Percentiles rank a stretch among this genome's conserved stretches.
phyloP scores from a whole-genome alignment of 2,329 filamentous ascomycete species.

The Penicillium italicum region DNA sequence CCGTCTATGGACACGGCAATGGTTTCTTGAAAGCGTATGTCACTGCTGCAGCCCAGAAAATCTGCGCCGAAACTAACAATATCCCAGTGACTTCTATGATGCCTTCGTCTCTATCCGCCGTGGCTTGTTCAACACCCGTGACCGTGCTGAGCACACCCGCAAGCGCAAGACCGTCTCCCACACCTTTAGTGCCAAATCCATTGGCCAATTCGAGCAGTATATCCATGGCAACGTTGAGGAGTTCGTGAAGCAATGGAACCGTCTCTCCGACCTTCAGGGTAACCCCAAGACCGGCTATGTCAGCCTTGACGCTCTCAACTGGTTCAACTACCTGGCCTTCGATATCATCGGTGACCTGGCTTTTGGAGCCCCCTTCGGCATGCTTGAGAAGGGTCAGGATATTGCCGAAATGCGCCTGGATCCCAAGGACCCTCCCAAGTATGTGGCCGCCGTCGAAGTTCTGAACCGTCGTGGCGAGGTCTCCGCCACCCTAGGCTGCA shows the following conservation, averaged over 20 bases:
- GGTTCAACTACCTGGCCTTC: slow-evolving; percentile 70
- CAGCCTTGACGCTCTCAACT: slow-evolving; percentile 68
- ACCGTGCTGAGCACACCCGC: slow-evolving; percentile 75
- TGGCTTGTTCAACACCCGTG: slow-evolving; percentile 84
- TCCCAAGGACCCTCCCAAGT: slow-evolving; percentile 60
- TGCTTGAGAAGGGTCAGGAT: slow-evolving; percentile 73
- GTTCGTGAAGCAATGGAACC: slow-evolving; percentile 71
- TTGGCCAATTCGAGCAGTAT: slow-evolving; percentile 83
- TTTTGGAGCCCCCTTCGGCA: slow-evolving; percentile 76
- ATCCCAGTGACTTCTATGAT: slow-evolving; percentile 74
- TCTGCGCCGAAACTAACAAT: background rate
- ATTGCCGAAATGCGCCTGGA: slow-evolving; percentile 67
- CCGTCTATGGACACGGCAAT: slow-evolving; percentile 76
- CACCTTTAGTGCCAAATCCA: slow-evolving; percentile 77
- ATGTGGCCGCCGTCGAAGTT: slow-evolving; percentile 78
- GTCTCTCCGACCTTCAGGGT: slow-evolving; percentile 51
- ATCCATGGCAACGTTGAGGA: slow-evolving; percentile 74
- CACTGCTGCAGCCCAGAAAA: background rate
- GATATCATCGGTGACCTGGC: slow-evolving; percentile 61
- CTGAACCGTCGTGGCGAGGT: slow-evolving; percentile 86
- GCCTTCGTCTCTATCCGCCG: slow-evolving; percentile 83
- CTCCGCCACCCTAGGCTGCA: slow-evolving; percentile 71
- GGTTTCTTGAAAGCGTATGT: slow-evolving; percentile 67
- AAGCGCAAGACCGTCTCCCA: slow-evolving; percentile 88
- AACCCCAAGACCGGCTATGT: slow-evolving; percentile 54